Percentiles rank a stretch among this genome's conserved stretches.
phyloP scores from a whole-genome alignment of 352 stramenopile genomes.

The Thalassiosira oceanica region DNA sequence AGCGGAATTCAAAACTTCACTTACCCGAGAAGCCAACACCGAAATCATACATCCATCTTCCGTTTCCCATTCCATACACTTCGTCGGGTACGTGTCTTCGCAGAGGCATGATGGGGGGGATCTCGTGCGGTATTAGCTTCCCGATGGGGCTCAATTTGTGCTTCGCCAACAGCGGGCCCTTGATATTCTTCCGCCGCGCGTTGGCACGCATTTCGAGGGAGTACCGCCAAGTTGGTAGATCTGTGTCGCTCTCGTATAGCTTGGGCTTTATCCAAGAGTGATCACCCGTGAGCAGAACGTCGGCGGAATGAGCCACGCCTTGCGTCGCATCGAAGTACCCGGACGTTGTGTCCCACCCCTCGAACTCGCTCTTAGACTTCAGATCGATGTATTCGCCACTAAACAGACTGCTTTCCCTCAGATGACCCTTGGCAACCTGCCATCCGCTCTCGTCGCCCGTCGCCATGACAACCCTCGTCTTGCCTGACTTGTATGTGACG shows the following conservation, averaged over 20 bases:
- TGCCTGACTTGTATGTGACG: slow-evolving; percentile 38
- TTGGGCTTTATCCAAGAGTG: slow-evolving; percentile 26
- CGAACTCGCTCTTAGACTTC: slow-evolving; percentile 16
- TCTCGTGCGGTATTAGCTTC: slow-evolving; percentile 38
- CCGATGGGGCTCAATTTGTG: slow-evolving; percentile 42
- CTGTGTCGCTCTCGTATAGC: slow-evolving; percentile 38
- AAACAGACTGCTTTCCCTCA: slow-evolving; percentile 44
- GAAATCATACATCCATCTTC: slow-evolving; percentile 57
- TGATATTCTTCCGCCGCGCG: too few relatives aligned
- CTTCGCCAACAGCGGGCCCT: not conserved
- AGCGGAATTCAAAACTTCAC: too few relatives aligned
- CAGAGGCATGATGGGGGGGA: slow-evolving; percentile 44
- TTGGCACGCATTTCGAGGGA: slow-evolving; percentile 29
- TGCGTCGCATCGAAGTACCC: slow-evolving; percentile 10
- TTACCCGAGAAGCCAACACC: slow-evolving; percentile 46
- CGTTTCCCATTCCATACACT: slow-evolving; percentile 31
- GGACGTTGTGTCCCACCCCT: slow-evolving; percentile 33
- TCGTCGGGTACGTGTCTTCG: slow-evolving; percentile 43
- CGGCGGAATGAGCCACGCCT: too few relatives aligned
- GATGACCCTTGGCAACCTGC: slow-evolving; percentile 47
- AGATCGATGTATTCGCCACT: slow-evolving; percentile 50
- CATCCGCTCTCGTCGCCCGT: slow-evolving; percentile 17
- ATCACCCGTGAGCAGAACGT: too few relatives aligned
- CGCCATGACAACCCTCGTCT: slow-evolving; percentile 29
- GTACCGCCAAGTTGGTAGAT: slow-evolving; percentile 27